A percentile compares a stretch with the other conserved stretches of the same genome.
phyloP scores from a whole-genome alignment of 495 filamentous ascomycete species.

The Daldinia vernicosa region DNA sequence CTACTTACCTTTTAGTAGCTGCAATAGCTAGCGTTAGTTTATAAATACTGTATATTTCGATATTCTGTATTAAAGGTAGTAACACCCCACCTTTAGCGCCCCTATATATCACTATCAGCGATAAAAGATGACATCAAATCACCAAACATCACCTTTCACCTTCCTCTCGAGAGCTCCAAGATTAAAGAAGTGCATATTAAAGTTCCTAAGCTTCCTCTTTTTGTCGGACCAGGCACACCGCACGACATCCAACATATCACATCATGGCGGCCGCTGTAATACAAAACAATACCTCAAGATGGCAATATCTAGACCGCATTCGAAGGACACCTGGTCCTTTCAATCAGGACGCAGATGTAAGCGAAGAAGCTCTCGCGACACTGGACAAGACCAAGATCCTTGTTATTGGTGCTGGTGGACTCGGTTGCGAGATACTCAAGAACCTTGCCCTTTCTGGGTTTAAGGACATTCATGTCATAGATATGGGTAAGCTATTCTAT shows the following conservation, averaged over 20 bases:
- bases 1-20: neutral
- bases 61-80: neutral
- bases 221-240: neutral
- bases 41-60: neutral
- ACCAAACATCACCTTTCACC: neutral
- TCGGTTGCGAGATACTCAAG: slow-evolving; percentile 98
- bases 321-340: slow-evolving; percentile 79
- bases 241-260: neutral
- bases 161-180: neutral
- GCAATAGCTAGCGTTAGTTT: neutral
- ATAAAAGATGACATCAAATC: slow-evolving; percentile 41
- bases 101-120: slow-evolving; percentile 23
- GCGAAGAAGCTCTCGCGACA: slow-evolving; percentile 66
- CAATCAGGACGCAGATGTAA: slow-evolving; percentile 73
- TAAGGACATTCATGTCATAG: slow-evolving; percentile 97
- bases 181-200: too few species aligned
- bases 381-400: slow-evolving; percentile 75
- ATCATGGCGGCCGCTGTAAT: slow-evolving; percentile 27
- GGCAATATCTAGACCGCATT: slow-evolving; percentile 84
- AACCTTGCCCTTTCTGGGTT: slow-evolving; percentile 95
- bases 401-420: slow-evolving; percentile 87
- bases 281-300: slow-evolving; percentile 23
- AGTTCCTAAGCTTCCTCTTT: neutral
- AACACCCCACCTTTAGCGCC: slow-evolving; percentile 23
- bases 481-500: slow-evolving; percentile 71